phyloP scores from a whole-genome alignment of 2,329 filamentous ascomycete species.

The Metarhizium rileyi region DNA sequence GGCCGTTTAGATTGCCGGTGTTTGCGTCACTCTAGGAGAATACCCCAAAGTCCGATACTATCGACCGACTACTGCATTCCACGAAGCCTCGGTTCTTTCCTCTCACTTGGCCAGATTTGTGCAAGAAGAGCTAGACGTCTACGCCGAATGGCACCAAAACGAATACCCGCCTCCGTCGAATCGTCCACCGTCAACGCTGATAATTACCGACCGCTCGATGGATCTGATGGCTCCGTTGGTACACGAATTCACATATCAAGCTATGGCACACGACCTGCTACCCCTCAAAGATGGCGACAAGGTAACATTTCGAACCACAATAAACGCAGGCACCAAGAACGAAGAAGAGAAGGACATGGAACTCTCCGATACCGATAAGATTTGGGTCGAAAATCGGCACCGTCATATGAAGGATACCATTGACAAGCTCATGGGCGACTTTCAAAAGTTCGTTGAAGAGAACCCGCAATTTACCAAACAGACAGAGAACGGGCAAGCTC shows the following conservation, averaged over 20 bases:
- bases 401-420: slow-evolving; percentile 97
- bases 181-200: slow-evolving; percentile 69
- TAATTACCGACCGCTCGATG: slow-evolving; percentile 89
- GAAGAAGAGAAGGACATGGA: slow-evolving; percentile 85
- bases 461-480: slow-evolving; percentile 87
- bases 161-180: slow-evolving; percentile 74
- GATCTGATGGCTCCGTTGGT: slow-evolving; percentile 79
- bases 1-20: slow-evolving; percentile 33
- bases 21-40: slow-evolving; percentile 89
- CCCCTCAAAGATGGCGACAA: slow-evolving; percentile 84
- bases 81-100: slow-evolving; percentile 83
- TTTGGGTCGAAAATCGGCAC: slow-evolving; percentile 93
- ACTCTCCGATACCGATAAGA: slow-evolving; percentile 78
- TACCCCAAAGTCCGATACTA: slow-evolving; percentile 92
- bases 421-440: slow-evolving; percentile 84
- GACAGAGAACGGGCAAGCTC: slow-evolving; percentile 45
- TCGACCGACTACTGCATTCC: slow-evolving; percentile 59
- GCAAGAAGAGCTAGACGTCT: slow-evolving; percentile 83
- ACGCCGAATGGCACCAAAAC: slow-evolving; percentile 65
- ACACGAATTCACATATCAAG: slow-evolving; percentile 97
- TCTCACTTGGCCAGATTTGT: slow-evolving; percentile 83
- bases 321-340: slow-evolving; percentile 63
- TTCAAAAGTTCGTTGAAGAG: slow-evolving; percentile 80
- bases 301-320: slow-evolving; percentile 68
- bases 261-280: slow-evolving; percentile 91